Conservation (phyloP, 1,139 yeast species). For the Saccharomyces hybrid region DNA sequence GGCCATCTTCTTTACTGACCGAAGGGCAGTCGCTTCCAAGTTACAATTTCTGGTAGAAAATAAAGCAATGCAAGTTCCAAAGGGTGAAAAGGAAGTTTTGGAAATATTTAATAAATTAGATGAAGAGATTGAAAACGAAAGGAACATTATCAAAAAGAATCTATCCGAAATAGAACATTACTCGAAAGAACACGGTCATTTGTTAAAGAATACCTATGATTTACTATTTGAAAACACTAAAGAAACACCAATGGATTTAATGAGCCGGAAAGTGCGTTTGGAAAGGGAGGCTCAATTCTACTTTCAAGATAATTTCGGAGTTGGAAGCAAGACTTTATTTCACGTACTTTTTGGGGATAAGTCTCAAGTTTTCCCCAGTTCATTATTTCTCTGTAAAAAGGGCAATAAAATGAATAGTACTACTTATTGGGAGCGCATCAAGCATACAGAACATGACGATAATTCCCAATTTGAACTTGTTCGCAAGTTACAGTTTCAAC, state of each 20-base stretch:
- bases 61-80: slow-evolving; percentile 40
- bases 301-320: slow-evolving; percentile 35
- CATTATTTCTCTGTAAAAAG: slow-evolving; percentile 19
- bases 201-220: neutral
- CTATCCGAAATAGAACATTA: slow-evolving; percentile 2
- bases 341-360: slow-evolving; percentile 77
- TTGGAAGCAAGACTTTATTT: slow-evolving; percentile 75
- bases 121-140: slow-evolving; percentile 16
- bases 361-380: slow-evolving; percentile 38
- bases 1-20: slow-evolving; percentile 59
- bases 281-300: slow-evolving; percentile 32
- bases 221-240: slow-evolving; percentile 16
- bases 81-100: slow-evolving; percentile 22
- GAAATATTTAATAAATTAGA: slow-evolving; percentile 19
- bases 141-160: slow-evolving; percentile 5
- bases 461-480: slow-evolving; percentile 13
- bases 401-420: slow-evolving; percentile 14
- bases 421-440: slow-evolving; percentile 14
- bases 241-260: slow-evolving; percentile 13
- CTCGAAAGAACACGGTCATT: neutral
- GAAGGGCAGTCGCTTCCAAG: slow-evolving; percentile 45
- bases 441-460: slow-evolving; percentile 6
- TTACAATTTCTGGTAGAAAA: slow-evolving; percentile 50
- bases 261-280: slow-evolving; percentile 16
- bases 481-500: slow-evolving; percentile 24